phyloP scores from a whole-genome alignment of 2,329 filamentous ascomycete genomes.

The Phoma herbarum region DNA sequence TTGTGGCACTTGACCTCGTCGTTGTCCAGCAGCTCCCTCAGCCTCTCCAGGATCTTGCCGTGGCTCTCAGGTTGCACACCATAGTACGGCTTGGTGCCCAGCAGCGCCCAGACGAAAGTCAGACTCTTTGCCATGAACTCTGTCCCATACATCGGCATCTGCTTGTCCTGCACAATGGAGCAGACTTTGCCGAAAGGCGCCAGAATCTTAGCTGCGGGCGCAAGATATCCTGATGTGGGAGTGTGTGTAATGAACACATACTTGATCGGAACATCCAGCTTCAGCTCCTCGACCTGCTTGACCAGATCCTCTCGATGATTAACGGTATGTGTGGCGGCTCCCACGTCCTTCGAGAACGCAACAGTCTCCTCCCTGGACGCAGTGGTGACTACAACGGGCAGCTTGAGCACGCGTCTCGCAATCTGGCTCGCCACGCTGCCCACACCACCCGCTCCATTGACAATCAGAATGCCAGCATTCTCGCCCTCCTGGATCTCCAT shows the following conservation, averaged over 20 bases:
- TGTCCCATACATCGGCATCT: not conserved
- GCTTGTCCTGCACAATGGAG: not conserved
- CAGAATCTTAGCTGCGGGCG: not conserved
- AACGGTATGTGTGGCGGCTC: not conserved
- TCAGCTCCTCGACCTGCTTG: not conserved
- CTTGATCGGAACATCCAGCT: not conserved
- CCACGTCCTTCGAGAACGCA: not conserved
- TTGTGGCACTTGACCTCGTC: not conserved
- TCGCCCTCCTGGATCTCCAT: not conserved
- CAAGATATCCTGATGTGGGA: not conserved
- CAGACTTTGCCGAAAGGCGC: not conserved
- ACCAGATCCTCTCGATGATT: not conserved
- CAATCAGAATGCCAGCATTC: not conserved
- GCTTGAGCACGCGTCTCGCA: not conserved
- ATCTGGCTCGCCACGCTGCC: not conserved
- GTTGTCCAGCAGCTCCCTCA: not conserved
- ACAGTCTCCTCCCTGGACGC: not conserved
- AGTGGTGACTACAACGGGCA: not conserved
- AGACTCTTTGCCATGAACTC: not conserved
- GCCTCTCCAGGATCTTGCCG: not conserved
- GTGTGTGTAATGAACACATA: not conserved
- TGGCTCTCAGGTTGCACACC: not conserved
- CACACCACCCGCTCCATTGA: not conserved
- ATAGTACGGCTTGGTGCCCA: not conserved
- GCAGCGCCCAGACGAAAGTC: not conserved